Evolutionary conservation across 331 rosid species (phyloP).

Genomic region (Phaseolus coccineus): DNA sequence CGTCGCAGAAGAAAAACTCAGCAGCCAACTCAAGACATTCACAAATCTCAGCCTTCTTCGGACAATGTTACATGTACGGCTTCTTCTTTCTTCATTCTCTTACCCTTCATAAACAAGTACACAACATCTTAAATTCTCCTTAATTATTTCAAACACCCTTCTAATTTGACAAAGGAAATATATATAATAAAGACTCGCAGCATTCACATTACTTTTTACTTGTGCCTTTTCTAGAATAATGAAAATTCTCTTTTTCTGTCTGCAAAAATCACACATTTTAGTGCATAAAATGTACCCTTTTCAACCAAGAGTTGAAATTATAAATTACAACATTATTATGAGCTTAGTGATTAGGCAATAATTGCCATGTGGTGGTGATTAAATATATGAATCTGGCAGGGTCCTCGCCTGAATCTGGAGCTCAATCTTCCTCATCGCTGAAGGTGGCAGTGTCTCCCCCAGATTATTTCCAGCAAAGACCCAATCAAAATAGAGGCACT

Average conservation of each 20-base stretch:
- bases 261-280: background rate
- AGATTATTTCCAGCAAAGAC: conserved; percentile 62
- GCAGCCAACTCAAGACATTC: conserved; percentile 57
- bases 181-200: background rate
- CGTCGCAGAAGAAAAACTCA: conserved; percentile 85
- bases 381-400: conserved; percentile 33
- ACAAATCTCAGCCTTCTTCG: conserved; percentile 47
- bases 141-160: background rate
- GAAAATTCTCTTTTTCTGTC: background rate
- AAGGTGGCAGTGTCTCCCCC: conserved; percentile 69
- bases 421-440: conserved; percentile 59
- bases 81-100: background rate
- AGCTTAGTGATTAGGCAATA: background rate
- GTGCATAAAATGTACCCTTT: background rate
- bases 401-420: conserved; percentile 61
- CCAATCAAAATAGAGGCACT: conserved; percentile 50
- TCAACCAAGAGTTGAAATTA: background rate
- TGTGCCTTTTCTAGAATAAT: background rate
- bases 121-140: background rate
- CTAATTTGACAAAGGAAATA: background rate
- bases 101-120: background rate
- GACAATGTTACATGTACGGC: conserved; percentile 52
- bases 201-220: background rate
- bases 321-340: background rate
- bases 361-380: background rate